Evolutionary conservation across 2,329 filamentous ascomycete species (phyloP).

Genomic region (Metarhizium anisopliae): DNA sequence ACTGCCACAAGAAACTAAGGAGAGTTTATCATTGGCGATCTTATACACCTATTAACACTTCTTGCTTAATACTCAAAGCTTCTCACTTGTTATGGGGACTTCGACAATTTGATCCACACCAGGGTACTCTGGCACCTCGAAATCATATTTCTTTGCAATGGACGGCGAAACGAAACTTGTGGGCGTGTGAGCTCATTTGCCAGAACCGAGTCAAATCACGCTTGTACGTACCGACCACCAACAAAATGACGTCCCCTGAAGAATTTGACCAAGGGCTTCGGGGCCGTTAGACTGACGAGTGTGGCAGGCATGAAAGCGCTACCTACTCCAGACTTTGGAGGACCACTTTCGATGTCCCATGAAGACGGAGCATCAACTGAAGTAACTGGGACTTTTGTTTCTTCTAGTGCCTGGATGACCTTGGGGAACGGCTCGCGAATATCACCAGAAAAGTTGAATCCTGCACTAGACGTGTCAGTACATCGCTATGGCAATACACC

Average conservation of each 20-base stretch:
- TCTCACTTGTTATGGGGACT: conserved; percentile 43
- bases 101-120: conserved; percentile 88
- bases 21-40: neutral
- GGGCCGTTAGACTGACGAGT: conserved; percentile 83
- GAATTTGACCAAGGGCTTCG: conserved; percentile 78
- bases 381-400: conserved; percentile 66
- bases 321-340: conserved; percentile 67
- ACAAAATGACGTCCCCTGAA: conserved; percentile 88
- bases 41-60: neutral
- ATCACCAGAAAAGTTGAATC: conserved; percentile 87
- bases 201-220: neutral
- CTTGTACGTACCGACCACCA: conserved; percentile 59
- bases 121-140: conserved; percentile 74
- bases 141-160: conserved; percentile 75
- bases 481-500: neutral
- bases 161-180: conserved; percentile 66
- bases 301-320: conserved; percentile 71
- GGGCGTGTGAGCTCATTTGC: conserved; percentile 9
- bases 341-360: conserved; percentile 86
- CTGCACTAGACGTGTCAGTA: conserved; percentile 27
- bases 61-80: conserved; percentile 32
- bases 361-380: conserved; percentile 89
- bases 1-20: neutral
- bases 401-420: conserved; percentile 69
- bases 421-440: conserved; percentile 85